phyloP scores from a whole-genome alignment of 164 flowering plant genomes.

The Aristolochia californica region DNA sequence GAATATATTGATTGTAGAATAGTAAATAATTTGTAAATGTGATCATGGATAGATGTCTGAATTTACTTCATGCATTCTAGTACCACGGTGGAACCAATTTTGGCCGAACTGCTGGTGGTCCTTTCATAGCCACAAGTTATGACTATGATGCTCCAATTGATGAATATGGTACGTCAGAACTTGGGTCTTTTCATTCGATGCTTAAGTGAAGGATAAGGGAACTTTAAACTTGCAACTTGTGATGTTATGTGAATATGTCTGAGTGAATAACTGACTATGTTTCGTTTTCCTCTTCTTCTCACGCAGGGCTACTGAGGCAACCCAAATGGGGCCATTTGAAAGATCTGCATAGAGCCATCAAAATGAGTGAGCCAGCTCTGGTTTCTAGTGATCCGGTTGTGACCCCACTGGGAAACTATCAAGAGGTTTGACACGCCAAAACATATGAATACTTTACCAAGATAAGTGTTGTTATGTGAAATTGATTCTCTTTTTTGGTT shows the following conservation, averaged over 20 bases:
- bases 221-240: neutral
- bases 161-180: conserved; percentile 69
- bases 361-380: conserved; percentile 73
- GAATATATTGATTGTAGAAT: neutral
- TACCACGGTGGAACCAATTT: conserved; percentile 99
- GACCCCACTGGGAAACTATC: conserved; percentile 36
- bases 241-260: neutral
- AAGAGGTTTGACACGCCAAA: conserved; percentile 38
- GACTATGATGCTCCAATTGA: conserved; percentile 99
- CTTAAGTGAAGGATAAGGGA: neutral
- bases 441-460: no score
- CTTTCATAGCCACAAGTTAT: conserved; percentile 94
- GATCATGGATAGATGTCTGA: neutral
- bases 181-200: neutral
- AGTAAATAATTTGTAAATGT: no score
- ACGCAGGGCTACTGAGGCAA: conserved; percentile 53
- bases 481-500: neutral
- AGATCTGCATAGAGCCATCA: conserved; percentile 79
- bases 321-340: conserved; percentile 87
- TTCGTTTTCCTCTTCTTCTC: neutral
- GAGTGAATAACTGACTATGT: neutral
- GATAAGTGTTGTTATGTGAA: neutral
- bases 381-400: conserved; percentile 62
- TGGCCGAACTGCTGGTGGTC: conserved; percentile 98
- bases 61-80: conserved; percentile 29